Conservation (phyloP, 1,284 basidiomycete species). For the Trichosporon ovoides region DNA sequence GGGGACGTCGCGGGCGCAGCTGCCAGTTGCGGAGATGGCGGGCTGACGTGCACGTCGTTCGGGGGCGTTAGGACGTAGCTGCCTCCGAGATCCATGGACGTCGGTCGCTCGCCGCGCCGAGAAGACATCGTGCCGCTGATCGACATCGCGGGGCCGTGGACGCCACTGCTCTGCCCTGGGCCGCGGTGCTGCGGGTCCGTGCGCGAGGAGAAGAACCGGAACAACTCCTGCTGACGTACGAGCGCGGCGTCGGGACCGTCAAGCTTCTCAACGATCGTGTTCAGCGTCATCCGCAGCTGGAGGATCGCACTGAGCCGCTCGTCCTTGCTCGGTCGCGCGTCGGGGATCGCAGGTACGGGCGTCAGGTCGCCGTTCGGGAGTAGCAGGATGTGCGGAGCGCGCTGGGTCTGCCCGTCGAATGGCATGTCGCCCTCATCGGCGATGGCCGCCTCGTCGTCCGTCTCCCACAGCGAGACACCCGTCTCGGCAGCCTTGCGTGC, state of each 20-base stretch:
- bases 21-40: slow-evolving; percentile 12
- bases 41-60: slow-evolving; percentile 6
- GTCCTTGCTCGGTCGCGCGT: background rate
- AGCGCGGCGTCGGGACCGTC: slow-evolving; percentile 83
- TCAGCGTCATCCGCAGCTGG: slow-evolving; percentile 80
- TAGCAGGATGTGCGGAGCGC: background rate
- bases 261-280: slow-evolving; percentile 73
- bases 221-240: slow-evolving; percentile 75
- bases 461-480: slow-evolving; percentile 56
- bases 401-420: slow-evolving; percentile 16
- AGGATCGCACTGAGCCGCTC: slow-evolving; percentile 59
- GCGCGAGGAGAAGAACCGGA: slow-evolving; percentile 62
- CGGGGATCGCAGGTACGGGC: background rate
- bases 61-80: slow-evolving; percentile 22
- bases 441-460: slow-evolving; percentile 42
- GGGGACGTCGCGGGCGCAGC: too few species aligned
- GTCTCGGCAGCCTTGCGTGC: slow-evolving; percentile 73
- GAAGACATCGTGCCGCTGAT: background rate
- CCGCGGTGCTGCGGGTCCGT: slow-evolving; percentile 4
- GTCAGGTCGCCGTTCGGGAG: background rate
- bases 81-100: slow-evolving; percentile 24
- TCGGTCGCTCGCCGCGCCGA: background rate
- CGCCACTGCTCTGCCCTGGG: background rate
- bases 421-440: slow-evolving; percentile 15
- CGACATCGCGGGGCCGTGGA: background rate